Evolutionary conservation across 306 rosid species (phyloP).

Genomic region (Betula pendula): DNA sequence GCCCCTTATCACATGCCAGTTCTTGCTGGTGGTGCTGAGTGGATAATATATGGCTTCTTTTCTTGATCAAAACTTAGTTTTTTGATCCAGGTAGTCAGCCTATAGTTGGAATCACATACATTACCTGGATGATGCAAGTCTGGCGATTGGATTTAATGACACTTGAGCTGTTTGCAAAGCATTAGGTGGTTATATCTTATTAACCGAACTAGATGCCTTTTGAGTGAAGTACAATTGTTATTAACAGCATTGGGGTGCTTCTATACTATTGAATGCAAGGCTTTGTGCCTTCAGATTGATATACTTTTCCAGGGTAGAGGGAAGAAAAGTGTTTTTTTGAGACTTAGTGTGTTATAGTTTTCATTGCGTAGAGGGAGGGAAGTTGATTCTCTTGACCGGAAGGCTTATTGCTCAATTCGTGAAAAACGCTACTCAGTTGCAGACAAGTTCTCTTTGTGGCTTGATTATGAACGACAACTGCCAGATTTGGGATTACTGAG

Average conservation of each 20-base stretch:
- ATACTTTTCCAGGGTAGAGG: conserved; percentile 27
- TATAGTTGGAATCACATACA: conserved; percentile 21
- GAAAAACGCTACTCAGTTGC: conserved; percentile 4
- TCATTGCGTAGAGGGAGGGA: conserved; percentile 23
- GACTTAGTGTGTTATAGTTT: conserved; percentile 11
- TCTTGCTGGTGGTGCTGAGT: conserved; percentile 32
- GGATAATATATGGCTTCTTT: conserved; percentile 19
- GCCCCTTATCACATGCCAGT: conserved; percentile 28
- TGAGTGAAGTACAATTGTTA: conserved; percentile 25
- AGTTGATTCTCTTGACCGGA: conserved; percentile 20
- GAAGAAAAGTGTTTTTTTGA: conserved; percentile 28
- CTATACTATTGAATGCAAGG: conserved; percentile 27
- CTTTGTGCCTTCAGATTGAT: conserved; percentile 22
- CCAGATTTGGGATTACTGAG: conserved; percentile 16
- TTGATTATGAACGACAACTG: conserved; percentile 22
- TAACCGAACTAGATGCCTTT: conserved; percentile 17
- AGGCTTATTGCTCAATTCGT: conserved; percentile 15
- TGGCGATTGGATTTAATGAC: conserved; percentile 24
- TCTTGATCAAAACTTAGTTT: conserved; percentile 33
- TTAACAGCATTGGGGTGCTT: conserved; percentile 25
- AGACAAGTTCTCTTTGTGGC: neutral
- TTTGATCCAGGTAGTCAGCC: conserved; percentile 1
- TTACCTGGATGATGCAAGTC: conserved; percentile 17
- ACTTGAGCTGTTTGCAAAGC: conserved; percentile 29
- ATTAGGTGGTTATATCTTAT: conserved; percentile 27